Base-by-base conservation (phyloP, 2,329 filamentous ascomycete genomes). In the Xylariaceae sp. region DNA sequence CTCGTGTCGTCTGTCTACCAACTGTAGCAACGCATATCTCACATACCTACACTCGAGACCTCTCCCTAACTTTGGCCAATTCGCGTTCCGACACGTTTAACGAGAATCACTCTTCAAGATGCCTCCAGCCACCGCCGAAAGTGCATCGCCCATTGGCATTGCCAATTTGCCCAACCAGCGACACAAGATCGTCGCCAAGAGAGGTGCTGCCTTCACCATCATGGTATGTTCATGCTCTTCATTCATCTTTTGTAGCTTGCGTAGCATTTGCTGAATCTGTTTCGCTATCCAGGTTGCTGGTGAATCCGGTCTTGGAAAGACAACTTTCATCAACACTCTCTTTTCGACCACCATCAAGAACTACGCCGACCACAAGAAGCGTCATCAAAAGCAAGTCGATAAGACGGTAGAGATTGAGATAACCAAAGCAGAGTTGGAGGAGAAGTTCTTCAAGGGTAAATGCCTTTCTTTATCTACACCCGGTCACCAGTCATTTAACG, bases 311-410 rank as follows among this genome's bases (percentile, higher is more conserved):
- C 79, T 97, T 67, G 94, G 94, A 80, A 99, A 99, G 85, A 99
- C 95, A 30, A 99, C 94, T 69, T 99, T 99, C 78, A 97, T 99
- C 85, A 99, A 99, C 86, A 99, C 94, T 57, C 86, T 99, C 59
- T 99, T 99, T 83, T 99, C 94, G 61, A 99, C 95, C 64, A 99
- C 94, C 68, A 99, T 99, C 84, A 99, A 99, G 84, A 99, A 97
- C 84, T 99, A 99, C 75, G 94, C 94, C 83, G 94, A 99, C 76
- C 92, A 99, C 84, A 96, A 96, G 83, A 89, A 91, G 76, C 89
- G 94, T 71, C 94, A 99, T 76, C 89, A 94, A 78, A 99, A 99
- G 85, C 94, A 99, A 80, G 85, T 97, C 66, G 94, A 99, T 80
- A 97, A 97, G 84, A 99, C 94, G 8, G 94, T 99, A 63, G 95